Conservation (phyloP, 192 early-diverging fungal genomes). For the Coemansia sp. region DNA sequence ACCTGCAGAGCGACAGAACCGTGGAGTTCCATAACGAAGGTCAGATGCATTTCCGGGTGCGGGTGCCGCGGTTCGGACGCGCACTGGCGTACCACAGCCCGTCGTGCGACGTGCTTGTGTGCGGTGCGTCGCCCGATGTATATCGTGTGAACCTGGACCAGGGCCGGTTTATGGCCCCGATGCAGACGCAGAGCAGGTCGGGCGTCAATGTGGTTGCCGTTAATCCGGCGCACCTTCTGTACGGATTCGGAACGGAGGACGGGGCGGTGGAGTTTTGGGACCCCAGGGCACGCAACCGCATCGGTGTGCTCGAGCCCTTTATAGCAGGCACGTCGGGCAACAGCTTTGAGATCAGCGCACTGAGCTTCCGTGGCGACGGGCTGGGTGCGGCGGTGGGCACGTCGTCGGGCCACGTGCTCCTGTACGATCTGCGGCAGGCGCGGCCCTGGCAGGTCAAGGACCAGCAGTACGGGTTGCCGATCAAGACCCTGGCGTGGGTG, state of each 20-base stretch:
- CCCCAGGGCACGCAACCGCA: slow-evolving; percentile 71
- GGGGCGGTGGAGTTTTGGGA: slow-evolving; percentile 97
- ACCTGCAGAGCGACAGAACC: slow-evolving; percentile 86
- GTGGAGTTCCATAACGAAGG: slow-evolving; percentile 95
- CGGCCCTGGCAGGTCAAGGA: slow-evolving; percentile 89
- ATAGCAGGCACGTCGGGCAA: slow-evolving; percentile 34
- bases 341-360: slow-evolving; percentile 65
- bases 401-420: slow-evolving; percentile 84
- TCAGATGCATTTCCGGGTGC: slow-evolving; percentile 90
- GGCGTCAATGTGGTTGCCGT: slow-evolving; percentile 74
- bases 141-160: slow-evolving; percentile 91
- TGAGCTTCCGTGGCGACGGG: slow-evolving; percentile 86
- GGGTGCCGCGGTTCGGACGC: slow-evolving; percentile 95
- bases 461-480: slow-evolving; percentile 96
- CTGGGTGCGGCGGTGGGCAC: slow-evolving; percentile 86
- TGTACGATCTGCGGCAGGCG: slow-evolving; percentile 90
- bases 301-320: slow-evolving; percentile 70
- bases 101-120: slow-evolving; percentile 87
- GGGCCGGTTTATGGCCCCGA: slow-evolving; percentile 86
- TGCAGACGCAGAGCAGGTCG: slow-evolving; percentile 68
- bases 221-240: slow-evolving; percentile 92
- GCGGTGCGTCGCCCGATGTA: slow-evolving; percentile 78
- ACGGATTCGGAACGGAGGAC: slow-evolving; percentile 85
- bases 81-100: slow-evolving; percentile 89
- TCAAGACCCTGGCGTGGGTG: slow-evolving; percentile 83